Base-by-base conservation (phyloP, 129 eudicot genomes). In the Cynara cardunculus region DNA sequence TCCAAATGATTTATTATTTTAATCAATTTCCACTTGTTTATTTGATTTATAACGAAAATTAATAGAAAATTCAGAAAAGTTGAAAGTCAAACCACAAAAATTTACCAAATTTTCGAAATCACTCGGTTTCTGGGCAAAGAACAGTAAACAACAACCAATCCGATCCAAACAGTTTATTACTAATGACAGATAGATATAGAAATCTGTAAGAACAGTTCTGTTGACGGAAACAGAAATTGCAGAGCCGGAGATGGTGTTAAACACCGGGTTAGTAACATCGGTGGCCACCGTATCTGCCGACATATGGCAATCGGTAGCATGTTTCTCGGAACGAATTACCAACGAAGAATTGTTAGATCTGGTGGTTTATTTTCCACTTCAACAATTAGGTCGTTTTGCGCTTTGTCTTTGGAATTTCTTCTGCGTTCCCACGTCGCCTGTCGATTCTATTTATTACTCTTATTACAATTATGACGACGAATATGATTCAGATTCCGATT, bases 361-460 rank as follows among this genome's bases (percentile, higher is more conserved):
- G 37, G 86, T 85, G 64, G 5, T 83, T 22, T 85, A 85, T 75
- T 89, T 83, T 71, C 93, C 91, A 49, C 86, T 89, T 73, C 84
- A 80, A 59, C 89, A 85, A 81, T 56, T 87, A n/a, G 85, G 86
- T 32, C 87, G 82, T 7, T 85, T 85, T 35, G 82, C 78, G 1
- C 49, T 82, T 66, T 89, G 80, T 41, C 21, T 89, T 6, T 89
- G 90, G 90, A 85, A 81, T 28, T 87, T 68, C 28, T 84, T 89
- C 71, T 87, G 90, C 46, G 71, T 87, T 56, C 88, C 93, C 76
- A 62, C 84, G 0, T 71, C 75, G 5, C 89, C 86, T 3, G 41
- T n/a, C 49, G 53, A 73, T 56, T 53, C 53, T 12, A 69, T 68
- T 34, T 86, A 64, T 66, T 32, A 65, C 73, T 69, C 65, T n/a